Evolutionary conservation across 768 basidiomycete species (phyloP).

Genomic region (Agaricus subrufescens): DNA sequence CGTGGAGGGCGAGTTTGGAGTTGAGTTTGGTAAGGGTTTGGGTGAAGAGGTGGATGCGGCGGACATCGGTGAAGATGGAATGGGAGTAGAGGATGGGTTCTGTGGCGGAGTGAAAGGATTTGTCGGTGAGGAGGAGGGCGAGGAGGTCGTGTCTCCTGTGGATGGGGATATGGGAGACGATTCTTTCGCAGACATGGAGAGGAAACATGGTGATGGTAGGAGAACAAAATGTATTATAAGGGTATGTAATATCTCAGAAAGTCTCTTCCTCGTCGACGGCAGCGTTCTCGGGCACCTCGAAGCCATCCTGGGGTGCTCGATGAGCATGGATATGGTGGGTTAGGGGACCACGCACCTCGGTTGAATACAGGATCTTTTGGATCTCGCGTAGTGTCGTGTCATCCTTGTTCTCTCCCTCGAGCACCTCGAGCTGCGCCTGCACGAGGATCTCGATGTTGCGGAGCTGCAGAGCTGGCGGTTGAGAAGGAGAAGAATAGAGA

Average conservation of each 20-base stretch:
- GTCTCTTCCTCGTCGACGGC: constrained; percentile 79
- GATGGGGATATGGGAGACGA: constrained; percentile 3
- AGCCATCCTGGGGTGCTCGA: constrained; percentile 65
- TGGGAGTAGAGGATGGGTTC: constrained; percentile 41
- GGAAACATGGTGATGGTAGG: neutral
- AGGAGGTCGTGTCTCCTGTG: constrained; percentile 30
- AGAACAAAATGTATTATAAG: neutral
- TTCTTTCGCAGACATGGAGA: neutral
- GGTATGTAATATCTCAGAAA: constrained; percentile 31
- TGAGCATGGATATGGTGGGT: neutral
- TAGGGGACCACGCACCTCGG: constrained; percentile 62
- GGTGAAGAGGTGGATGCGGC: constrained; percentile 31
- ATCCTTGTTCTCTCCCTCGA: constrained; percentile 52
- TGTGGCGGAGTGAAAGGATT: constrained; percentile 42
- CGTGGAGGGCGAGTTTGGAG: constrained; percentile 33
- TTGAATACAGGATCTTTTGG: constrained; percentile 91
- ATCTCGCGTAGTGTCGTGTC: constrained; percentile 69
- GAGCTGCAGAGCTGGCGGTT: constrained; percentile 45
- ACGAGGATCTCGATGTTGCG: constrained; percentile 95
- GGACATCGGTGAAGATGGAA: constrained; percentile 33
- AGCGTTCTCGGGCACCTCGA: constrained; percentile 76
- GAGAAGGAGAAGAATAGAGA: neutral
- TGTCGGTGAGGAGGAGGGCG: constrained; percentile 40
- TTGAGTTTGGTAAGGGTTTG: constrained; percentile 28
- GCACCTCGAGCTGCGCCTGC: constrained; percentile 67